Conservation (phyloP, 2,329 filamentous ascomycete species). For the Penicillium sp. region DNA sequence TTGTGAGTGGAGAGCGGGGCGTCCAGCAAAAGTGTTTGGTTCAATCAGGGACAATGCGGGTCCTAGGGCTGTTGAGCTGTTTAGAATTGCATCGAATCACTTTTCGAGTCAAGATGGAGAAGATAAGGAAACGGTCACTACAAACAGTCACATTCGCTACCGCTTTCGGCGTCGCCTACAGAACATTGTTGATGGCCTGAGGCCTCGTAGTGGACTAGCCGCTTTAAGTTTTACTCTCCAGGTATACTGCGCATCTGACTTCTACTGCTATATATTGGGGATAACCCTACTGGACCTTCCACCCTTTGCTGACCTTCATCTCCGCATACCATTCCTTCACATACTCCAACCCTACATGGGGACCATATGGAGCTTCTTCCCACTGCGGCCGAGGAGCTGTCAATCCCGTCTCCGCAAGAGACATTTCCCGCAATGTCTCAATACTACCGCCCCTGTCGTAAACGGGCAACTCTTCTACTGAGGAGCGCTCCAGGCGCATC, state of each 20-base stretch:
- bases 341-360: slow-evolving; percentile 43
- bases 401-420: slow-evolving; percentile 43
- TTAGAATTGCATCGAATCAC: background rate
- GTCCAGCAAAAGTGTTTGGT: background rate
- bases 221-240: too few species aligned
- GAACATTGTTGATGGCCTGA: too few species aligned
- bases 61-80: background rate
- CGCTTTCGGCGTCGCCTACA: too few species aligned
- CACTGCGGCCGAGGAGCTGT: slow-evolving; percentile 42
- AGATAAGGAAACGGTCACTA: too few species aligned
- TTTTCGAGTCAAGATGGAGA: background rate
- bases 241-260: too few species aligned
- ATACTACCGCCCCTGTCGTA: slow-evolving; percentile 46
- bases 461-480: slow-evolving; percentile 19
- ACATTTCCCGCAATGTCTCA: slow-evolving; percentile 34
- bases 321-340: slow-evolving; percentile 42
- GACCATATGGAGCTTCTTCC: slow-evolving; percentile 44
- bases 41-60: background rate
- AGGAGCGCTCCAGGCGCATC: slow-evolving; percentile 26
- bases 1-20: slow-evolving; percentile 10
- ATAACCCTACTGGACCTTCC: background rate
- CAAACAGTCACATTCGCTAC: too few species aligned
- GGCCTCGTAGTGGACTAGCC: too few species aligned
- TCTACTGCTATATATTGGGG: too few species aligned
- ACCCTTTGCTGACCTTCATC: slow-evolving; percentile 13